phyloP scores from a whole-genome alignment of 306 rosid genomes.

The Arachis hypogaea region DNA sequence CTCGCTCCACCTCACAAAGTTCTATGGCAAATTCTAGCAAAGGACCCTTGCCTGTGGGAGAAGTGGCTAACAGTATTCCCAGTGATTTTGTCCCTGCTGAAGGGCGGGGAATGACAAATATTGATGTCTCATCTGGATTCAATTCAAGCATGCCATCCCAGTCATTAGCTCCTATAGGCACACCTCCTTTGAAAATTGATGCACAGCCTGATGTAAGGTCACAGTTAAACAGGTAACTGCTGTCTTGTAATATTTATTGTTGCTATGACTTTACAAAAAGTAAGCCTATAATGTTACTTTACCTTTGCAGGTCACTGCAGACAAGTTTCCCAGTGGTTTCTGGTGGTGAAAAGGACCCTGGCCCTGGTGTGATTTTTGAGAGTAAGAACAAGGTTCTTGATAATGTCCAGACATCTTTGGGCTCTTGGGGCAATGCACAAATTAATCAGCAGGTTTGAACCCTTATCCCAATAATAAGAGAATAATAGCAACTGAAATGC shows the following conservation, averaged over 20 bases:
- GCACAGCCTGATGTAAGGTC: conserved; percentile 65
- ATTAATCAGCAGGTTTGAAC: conserved; percentile 81
- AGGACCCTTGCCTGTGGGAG: conserved; percentile 51
- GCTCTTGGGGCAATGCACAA: conserved; percentile 71
- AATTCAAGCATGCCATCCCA: conserved; percentile 60
- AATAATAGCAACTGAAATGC: conserved; percentile 9
- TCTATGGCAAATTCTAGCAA: conserved; percentile 52
- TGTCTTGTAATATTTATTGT: conserved; percentile 20
- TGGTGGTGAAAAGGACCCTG: conserved; percentile 54
- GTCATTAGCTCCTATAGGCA: conserved; percentile 88
- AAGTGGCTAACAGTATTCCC: conserved; percentile 47
- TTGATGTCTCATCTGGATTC: conserved; percentile 68
- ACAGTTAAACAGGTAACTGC: conserved; percentile 64
- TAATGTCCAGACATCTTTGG: conserved; percentile 66
- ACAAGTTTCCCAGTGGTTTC: conserved; percentile 56
- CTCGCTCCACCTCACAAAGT: conserved; percentile 55
- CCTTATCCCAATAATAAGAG: neutral
- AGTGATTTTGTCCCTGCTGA: conserved; percentile 59
- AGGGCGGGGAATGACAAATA: conserved; percentile 50
- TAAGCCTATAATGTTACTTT: conserved; percentile 26
- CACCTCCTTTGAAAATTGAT: conserved; percentile 83
- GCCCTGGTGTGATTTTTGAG: conserved; percentile 58
- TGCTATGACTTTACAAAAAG: neutral
- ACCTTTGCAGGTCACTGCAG: conserved; percentile 60
- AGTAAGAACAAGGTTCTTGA: conserved; percentile 70